Base-by-base conservation (phyloP, 2,329 filamentous ascomycete genomes). In the Pezicula radicicola region DNA sequence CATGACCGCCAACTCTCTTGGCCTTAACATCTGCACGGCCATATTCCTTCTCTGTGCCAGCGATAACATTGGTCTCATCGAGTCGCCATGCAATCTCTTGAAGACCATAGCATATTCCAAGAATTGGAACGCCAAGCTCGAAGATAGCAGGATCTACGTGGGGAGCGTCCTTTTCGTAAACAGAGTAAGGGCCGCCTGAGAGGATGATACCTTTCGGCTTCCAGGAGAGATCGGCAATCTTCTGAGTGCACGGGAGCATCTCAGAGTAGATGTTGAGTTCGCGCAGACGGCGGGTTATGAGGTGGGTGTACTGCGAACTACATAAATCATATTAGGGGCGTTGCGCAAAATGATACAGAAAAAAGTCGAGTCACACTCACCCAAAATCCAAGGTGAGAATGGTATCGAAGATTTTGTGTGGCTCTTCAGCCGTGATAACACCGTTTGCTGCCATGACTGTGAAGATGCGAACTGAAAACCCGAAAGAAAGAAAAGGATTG, bases 191-290 rank as follows among this genome's bases (percentile, higher is more conserved):
- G 39, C 87, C 85, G 56, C 87, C 88, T 8, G 83, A 88, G 9
- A 92, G 75, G 51, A 96, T 88, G 58, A 97, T 84, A 60, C 92
- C 93, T 66, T 87, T 88, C 18, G 93, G 93, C 66, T 84, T 91
- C 77, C 81, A 96, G 44, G 77, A 68, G 33, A 96, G 79, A 51
- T 94, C 89, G 6, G 81, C 75, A 19, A 95, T 72, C 75, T 93
- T 93, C 63, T 88, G 85, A 43, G 87, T 95, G 72, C 91, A 96
- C 19, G 89, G 89, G 41, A 95, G 83, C 85, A 96, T 88, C 75
- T 96, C 91, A 55, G 84, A 84, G 76, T 89, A 96, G 68, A 95
- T 81, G 74, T 87, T 87, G 71, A 95, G 80, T 62, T 88, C 83
- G 61, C 91, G 81, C 27, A 95, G 79, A 33, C 89, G 83, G 50